phyloP scores from a whole-genome alignment of 306 rosid species.

The Medicago arabica region DNA sequence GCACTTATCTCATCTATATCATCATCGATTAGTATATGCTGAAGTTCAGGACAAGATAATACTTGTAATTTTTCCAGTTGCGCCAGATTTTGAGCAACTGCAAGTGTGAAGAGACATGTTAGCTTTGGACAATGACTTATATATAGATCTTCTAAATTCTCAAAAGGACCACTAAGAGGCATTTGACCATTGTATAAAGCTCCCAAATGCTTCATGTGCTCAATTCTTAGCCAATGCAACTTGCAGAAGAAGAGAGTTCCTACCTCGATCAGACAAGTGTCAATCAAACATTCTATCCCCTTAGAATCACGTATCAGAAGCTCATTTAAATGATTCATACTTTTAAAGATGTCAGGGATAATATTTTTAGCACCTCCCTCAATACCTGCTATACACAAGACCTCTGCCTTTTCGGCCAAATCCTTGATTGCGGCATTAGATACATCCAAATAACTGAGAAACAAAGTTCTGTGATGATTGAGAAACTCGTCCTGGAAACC shows the following conservation, averaged over 20 bases:
- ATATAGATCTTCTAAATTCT: slow-evolving; percentile 15
- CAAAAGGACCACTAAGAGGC: slow-evolving; percentile 5
- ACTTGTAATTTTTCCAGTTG: slow-evolving; percentile 4
- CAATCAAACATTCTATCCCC: slow-evolving; percentile 30
- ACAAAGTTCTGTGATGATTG: slow-evolving; percentile 15
- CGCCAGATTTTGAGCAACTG: slow-evolving; percentile 11
- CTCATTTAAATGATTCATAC: slow-evolving; percentile 17
- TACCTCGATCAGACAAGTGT: not conserved
- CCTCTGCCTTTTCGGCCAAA: slow-evolving; percentile 31
- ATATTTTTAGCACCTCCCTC: slow-evolving; percentile 28
- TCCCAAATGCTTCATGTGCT: not conserved
- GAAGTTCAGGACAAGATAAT: not conserved
- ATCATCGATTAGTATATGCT: slow-evolving; percentile 24
- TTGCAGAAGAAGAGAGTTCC: slow-evolving; percentile 32
- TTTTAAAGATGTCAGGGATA: slow-evolving; percentile 34
- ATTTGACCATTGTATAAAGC: slow-evolving; percentile 12
- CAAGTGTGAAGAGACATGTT: slow-evolving; percentile 33
- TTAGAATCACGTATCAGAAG: not conserved
- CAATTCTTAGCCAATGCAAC: not conserved
- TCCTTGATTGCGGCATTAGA: not conserved
- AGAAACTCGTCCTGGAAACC: not conserved
- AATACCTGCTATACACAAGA: not conserved
- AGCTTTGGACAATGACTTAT: slow-evolving; percentile 3
- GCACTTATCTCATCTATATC: not conserved
- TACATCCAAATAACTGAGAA: not conserved